Evolutionary conservation across 2,329 filamentous ascomycete species (phyloP), one percentile per base, ranked within the genome.

Genomic region (Coniochaeta sp.): DNA sequence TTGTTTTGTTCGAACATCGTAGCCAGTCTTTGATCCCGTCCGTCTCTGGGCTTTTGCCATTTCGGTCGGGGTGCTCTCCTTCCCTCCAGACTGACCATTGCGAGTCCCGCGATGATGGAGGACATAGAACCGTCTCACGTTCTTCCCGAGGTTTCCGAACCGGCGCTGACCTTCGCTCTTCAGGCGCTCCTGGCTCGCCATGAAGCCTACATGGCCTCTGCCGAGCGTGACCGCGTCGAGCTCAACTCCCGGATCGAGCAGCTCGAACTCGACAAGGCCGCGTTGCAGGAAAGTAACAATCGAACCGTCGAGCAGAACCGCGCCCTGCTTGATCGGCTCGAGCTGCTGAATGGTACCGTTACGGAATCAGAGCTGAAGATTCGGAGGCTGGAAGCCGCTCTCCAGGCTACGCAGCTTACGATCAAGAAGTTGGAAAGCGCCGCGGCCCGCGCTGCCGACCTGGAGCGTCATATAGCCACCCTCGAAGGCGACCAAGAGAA

Each of bases 201-300:
- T 83, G 93, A 98, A 79, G 87, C 90, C 62, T 97, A 96, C 75
- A 93, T 97, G 82, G 88, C 88, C 66, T 91, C 96, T 73, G 91
- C 93, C 62, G 92, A 96, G 78, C 86, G 87, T 67, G 92, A 97
- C 72, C 89, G 93, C 62, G 78, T 81, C 62, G 84, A 88, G 62
- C 86, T 97, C 75, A 82, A 84, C 52, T 74, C 79, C 55, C 89
- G 84, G 63, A 92, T 97, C 71, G 87, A 89, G 67, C 81, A 81
- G 64, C 81, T 99, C 58, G 91, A 96, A 75, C 75, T 75, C 67
- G 84, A 86, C 66, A 96, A 96, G 76, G 80, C 79, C 68, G 79
- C 84, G 62, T 83, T 96, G 62, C 90, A 96, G 74, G 79, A 81
- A 47, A 83, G 85, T 68, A 99, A 98, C 75, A 86, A 87, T 59